phyloP scores from a whole-genome alignment of 306 rosid genomes.

The Ceratonia siliqua region DNA sequence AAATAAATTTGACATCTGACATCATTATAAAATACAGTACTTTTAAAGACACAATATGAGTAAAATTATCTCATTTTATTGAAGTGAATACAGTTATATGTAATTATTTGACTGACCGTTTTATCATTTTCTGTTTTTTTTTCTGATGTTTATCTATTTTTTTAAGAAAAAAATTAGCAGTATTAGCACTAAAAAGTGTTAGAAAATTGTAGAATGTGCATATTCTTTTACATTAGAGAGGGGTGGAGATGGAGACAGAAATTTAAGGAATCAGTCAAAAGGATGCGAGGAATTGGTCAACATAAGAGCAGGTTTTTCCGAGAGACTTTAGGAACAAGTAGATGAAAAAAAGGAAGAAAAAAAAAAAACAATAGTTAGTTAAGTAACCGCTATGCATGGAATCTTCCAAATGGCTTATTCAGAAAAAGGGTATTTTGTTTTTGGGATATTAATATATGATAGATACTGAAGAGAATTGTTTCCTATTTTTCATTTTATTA shows the following conservation, averaged over 20 bases:
- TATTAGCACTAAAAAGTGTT: background rate
- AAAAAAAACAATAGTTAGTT: background rate
- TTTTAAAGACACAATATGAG: too few species aligned
- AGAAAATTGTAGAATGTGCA: background rate
- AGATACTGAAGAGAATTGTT: too few species aligned
- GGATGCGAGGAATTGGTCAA: slow-evolving; percentile 17
- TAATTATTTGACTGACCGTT: background rate
- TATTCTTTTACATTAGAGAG: too few species aligned
- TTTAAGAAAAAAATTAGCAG: background rate
- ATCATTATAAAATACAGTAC: too few species aligned
- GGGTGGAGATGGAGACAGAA: background rate
- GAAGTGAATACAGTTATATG: background rate
- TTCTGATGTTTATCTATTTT: background rate
- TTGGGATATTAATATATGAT: too few species aligned
- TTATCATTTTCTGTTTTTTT: background rate
- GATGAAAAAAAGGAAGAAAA: background rate
- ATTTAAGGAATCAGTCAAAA: slow-evolving; percentile 32
- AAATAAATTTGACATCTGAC: too few species aligned
- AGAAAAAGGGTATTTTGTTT: background rate
- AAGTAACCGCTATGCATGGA: background rate
- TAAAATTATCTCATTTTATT: too few species aligned
- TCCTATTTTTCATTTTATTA: too few species aligned
- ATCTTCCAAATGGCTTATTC: background rate
- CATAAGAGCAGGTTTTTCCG: background rate
- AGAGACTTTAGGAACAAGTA: slow-evolving; percentile 25